Base-by-base conservation (phyloP, 2,329 filamentous ascomycete genomes). In the Ophiosphaerella herpotricha region DNA sequence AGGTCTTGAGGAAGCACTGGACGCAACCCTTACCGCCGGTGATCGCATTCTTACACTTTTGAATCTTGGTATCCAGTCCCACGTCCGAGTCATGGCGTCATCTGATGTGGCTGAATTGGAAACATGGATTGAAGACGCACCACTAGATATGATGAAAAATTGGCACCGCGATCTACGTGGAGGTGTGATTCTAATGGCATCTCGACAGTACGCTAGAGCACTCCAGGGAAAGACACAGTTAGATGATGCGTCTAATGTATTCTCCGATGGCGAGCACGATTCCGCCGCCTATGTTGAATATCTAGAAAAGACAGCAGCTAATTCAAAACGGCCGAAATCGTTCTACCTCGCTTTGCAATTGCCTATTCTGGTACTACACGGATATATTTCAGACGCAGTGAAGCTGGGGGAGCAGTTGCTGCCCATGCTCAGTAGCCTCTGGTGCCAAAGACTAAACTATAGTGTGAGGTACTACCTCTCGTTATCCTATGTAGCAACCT, bases 161-260 rank as follows among this genome's bases (percentile, higher is more conserved):
- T 92, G 89, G 89, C 78, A 85, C 39, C 77, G 80, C 38, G 89
- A 91, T 61, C 81, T 87, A 1, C 80, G 88, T 50, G 89, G 89
- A 13, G 89, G 89, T 2, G 84, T 85, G 0, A 77, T 91, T 43
- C 75, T 92, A 6, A 82, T 88, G 52, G 80, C 82, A 2, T 78
- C 87, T 3, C 77, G 86, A 42, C 89, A 92, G 66, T 80, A 83
- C 21, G 82, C 81, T 43, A 82, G 87, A 41, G 87, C 89, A 18
- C 73, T 92, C 16, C 87, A 91, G 67, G 89, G 89, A 46, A 92
- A 91, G 70, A 92, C 89, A 0, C 72, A 73, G 9, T 73, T 73
- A 2, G 71, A 75, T 9, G 75, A 80, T 8, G 73, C 85, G 0
- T 64, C 77, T 0, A 76, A 80, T 14, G 78, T 91, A 9, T 81